Percentiles rank a stretch among this genome's conserved stretches.
phyloP scores from a whole-genome alignment of 1,284 basidiomycete genomes.

The Cryptococcus sp. region DNA sequence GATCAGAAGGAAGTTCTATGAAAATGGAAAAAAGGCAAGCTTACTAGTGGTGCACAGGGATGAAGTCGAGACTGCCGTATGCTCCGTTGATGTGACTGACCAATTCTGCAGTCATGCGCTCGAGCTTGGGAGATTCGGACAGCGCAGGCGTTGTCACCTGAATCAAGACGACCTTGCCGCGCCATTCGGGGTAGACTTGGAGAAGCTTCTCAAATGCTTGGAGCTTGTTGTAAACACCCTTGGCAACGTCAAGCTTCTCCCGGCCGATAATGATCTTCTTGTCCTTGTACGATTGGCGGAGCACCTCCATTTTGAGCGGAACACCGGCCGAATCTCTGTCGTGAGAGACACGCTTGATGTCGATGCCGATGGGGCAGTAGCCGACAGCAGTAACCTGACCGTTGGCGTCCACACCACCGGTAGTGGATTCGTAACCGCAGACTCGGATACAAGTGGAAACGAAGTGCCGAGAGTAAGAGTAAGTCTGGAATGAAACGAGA shows the following conservation, averaged over 20 bases:
- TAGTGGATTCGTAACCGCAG: constrained; percentile 87
- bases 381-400: constrained; percentile 82
- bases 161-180: constrained; percentile 73
- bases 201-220: constrained; percentile 95
- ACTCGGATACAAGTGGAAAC: constrained; percentile 92
- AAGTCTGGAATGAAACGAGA: constrained; percentile 95
- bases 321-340: constrained; percentile 82
- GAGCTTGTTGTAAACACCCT: constrained; percentile 96
- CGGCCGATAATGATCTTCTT: constrained; percentile 99
- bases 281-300: constrained; percentile 83
- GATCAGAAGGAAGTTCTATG: neutral
- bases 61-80: constrained; percentile 92
- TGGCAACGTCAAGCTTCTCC: constrained; percentile 98
- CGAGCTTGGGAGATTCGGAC: constrained; percentile 90
- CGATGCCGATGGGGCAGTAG: constrained; percentile 97
- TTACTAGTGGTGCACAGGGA: constrained; percentile 98
- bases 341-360: constrained; percentile 81
- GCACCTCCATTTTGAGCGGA: constrained; percentile 81
- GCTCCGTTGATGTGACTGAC: constrained; percentile 97
- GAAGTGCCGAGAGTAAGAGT: constrained; percentile 96
- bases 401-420: constrained; percentile 82
- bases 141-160: constrained; percentile 93
- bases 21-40: constrained; percentile 14
- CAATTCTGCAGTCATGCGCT: constrained; percentile 89
- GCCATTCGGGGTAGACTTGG: constrained; percentile 92